These are phyloP conservation scores for Aspergillus sp. DNA, from an alignment of 2,329 filamentous ascomycete species.

Conservation along the genomic window DNA sequence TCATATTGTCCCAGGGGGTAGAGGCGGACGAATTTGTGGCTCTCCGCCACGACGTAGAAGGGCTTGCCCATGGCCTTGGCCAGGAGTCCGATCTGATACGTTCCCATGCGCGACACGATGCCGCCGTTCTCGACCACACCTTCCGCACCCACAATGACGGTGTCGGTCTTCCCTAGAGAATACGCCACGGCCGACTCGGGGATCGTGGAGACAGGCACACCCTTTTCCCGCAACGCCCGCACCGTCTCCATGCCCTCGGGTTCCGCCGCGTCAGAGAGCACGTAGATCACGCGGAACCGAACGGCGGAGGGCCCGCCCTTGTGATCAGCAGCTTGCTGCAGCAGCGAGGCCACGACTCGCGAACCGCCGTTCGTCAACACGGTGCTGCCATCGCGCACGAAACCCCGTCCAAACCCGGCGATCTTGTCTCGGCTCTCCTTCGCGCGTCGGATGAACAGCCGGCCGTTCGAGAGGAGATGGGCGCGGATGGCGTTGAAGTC, in stretches of 20 bases:
- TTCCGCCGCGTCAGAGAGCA: slow-evolving; percentile 49
- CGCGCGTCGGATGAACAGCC: slow-evolving; percentile 81
- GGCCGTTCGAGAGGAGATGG: slow-evolving; percentile 81
- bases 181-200: slow-evolving; percentile 75
- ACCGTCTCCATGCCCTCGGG: slow-evolving; percentile 72
- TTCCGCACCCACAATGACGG: slow-evolving; percentile 68
- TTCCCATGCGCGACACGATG: slow-evolving; percentile 83
- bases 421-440: slow-evolving; percentile 83
- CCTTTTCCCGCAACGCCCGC: slow-evolving; percentile 65
- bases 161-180: slow-evolving; percentile 71
- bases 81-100: slow-evolving; percentile 80
- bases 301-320: slow-evolving; percentile 56
- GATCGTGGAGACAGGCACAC: slow-evolving; percentile 81
- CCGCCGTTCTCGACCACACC: slow-evolving; percentile 93
- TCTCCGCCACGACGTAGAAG: slow-evolving; percentile 90
- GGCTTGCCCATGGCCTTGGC: slow-evolving; percentile 71
- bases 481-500: slow-evolving; percentile 80
- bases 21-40: slow-evolving; percentile 91
- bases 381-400: slow-evolving; percentile 74
- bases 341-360: slow-evolving; percentile 74
- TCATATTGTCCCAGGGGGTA: slow-evolving; percentile 81
- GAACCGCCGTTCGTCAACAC: slow-evolving; percentile 92
- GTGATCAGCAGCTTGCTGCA: slow-evolving; percentile 71
- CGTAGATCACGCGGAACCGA: slow-evolving; percentile 81
- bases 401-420: slow-evolving; percentile 72